These are phyloP conservation scores for Trypanosomatidae sp. DNA, from an alignment of 208 protist genomes.

Conservation along the genomic window DNA sequence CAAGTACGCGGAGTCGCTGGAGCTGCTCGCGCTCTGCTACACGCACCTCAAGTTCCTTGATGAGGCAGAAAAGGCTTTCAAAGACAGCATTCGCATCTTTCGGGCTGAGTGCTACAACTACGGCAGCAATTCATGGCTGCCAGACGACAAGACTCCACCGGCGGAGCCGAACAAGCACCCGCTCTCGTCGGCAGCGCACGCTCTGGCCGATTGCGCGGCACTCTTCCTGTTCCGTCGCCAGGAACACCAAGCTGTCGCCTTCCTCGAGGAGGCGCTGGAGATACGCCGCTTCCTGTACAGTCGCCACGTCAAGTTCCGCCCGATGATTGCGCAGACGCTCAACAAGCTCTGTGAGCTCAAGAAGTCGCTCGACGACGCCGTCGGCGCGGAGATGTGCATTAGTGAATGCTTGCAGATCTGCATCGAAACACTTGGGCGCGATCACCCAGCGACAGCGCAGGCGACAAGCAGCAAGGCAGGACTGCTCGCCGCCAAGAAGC, in stretches of 20 bases:
- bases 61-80: conserved; percentile 90
- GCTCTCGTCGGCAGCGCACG: conserved; percentile 82
- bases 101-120: conserved; percentile 86
- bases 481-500: conserved; percentile 70
- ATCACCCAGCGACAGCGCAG: conserved; percentile 83
- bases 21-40: conserved; percentile 82
- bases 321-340: conserved; percentile 91
- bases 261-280: conserved; percentile 87
- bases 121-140: conserved; percentile 72
- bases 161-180: conserved; percentile 78
- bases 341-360: conserved; percentile 90
- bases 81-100: conserved; percentile 84
- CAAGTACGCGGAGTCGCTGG: conserved; percentile 82
- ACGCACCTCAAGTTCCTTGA: conserved; percentile 85
- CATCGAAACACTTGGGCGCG: conserved; percentile 74
- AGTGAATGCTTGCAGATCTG: conserved; percentile 87
- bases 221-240: conserved; percentile 75
- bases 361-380: conserved; percentile 74
- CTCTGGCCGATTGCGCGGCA: conserved; percentile 81
- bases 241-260: conserved; percentile 72
- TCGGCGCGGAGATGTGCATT: conserved; percentile 87
- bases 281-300: conserved; percentile 86
- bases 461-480: conserved; percentile 85
- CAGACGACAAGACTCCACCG: conserved; percentile 43
- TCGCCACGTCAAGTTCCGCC: conserved; percentile 75